Evolutionary conservation across 768 basidiomycete species (phyloP).

Genomic region (Lactarius hatsudake): DNA sequence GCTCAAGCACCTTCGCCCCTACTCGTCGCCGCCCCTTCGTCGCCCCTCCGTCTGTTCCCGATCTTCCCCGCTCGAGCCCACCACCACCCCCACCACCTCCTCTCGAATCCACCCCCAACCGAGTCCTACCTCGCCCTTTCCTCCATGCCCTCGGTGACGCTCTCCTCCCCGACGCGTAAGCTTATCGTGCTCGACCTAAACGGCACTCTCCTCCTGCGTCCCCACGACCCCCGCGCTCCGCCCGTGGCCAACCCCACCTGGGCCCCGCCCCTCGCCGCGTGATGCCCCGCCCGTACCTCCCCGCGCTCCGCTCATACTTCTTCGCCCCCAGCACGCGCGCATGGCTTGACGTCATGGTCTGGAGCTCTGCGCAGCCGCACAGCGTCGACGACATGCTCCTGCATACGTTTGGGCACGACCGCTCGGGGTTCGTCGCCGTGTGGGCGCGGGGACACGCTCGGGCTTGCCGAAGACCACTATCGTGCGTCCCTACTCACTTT

Average conservation of each 20-base stretch:
- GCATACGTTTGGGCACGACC: constrained; percentile 48
- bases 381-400: constrained; percentile 75
- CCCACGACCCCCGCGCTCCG: constrained; percentile 32
- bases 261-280: constrained; percentile 37
- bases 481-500: constrained; percentile 47
- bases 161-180: constrained; percentile 46
- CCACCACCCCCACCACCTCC: not conserved
- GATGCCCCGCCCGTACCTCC: constrained; percentile 65
- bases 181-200: constrained; percentile 75
- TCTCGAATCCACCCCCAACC: constrained; percentile 31
- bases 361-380: constrained; percentile 84
- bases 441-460: constrained; percentile 83
- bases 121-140: constrained; percentile 39
- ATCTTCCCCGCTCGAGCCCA: not conserved
- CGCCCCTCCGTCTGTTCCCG: not conserved
- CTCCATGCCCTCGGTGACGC: constrained; percentile 30
- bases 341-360: constrained; percentile 85
- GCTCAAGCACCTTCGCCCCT: not conserved
- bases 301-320: constrained; percentile 58
- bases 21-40: not conserved
- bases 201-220: constrained; percentile 69
- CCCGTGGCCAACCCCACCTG: not conserved
- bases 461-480: constrained; percentile 58
- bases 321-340: constrained; percentile 54
- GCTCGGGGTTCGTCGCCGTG: constrained; percentile 51